These are phyloP conservation scores for Asterochloris erici DNA, from an alignment of 139 green algal species.

Conservation along the genomic window DNA sequence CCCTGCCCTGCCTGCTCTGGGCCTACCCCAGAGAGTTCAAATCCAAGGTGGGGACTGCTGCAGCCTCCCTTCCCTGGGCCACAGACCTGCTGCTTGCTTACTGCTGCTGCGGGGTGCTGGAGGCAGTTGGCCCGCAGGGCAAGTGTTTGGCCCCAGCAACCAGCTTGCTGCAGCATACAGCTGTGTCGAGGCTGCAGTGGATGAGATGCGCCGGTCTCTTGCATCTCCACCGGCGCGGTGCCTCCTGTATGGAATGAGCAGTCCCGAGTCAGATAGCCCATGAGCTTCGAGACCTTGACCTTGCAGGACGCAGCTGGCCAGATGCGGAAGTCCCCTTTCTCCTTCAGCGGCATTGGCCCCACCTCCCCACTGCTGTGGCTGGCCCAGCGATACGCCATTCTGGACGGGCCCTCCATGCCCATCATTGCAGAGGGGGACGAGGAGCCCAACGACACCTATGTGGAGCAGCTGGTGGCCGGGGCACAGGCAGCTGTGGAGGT, in stretches of 20 bases:
- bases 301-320: conserved; percentile 90
- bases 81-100: no score
- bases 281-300: background rate
- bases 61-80: background rate
- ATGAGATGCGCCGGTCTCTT: no score
- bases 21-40: conserved; percentile 93
- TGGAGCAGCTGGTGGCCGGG: conserved; percentile 87
- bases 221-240: no score
- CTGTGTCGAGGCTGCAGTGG: no score
- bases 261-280: background rate
- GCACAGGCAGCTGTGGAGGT: conserved; percentile 70
- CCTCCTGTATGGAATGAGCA: background rate
- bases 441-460: conserved; percentile 96
- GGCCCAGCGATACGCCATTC: conserved; percentile 83
- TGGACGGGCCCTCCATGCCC: conserved; percentile 90
- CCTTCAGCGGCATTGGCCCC: conserved; percentile 84
- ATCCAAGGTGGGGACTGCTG: conserved; percentile 50
- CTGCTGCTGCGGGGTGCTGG: no score
- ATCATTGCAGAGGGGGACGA: conserved; percentile 75
- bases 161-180: no score
- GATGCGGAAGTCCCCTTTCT: conserved; percentile 76
- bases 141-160: no score
- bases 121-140: no score
- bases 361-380: conserved; percentile 88
- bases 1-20: conserved; percentile 91